Percentiles rank a stretch among this genome's conserved stretches.
These are phyloP conservation scores for Ilex aquifolium DNA, from an alignment of 257 asterid species.

Conservation along the genomic window DNA sequence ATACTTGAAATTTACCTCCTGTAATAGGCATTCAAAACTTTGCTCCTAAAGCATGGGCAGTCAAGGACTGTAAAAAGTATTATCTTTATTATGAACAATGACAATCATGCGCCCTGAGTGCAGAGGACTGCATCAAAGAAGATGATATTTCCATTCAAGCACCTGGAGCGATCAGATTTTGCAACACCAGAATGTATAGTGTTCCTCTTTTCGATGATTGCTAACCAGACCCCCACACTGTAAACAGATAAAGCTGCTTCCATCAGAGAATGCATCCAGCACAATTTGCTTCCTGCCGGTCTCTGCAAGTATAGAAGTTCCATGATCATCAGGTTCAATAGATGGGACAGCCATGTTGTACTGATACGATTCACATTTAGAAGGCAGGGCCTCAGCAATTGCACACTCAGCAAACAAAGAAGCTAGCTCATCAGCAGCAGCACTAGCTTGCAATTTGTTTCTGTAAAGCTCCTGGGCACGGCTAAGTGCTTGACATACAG, in stretches of 20 bases:
- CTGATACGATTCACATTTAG: conserved; percentile 25
- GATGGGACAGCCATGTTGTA: conserved; percentile 6
- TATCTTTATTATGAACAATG: no score
- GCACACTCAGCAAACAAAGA: conserved; percentile 89
- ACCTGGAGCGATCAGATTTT: conserved; percentile 30
- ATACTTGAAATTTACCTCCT: no score
- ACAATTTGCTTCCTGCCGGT: conserved; percentile 69
- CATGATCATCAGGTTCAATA: not conserved
- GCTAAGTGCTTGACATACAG: conserved; percentile 47
- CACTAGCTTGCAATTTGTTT: conserved; percentile 53
- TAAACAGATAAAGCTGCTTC: conserved; percentile 89
- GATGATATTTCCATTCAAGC: no score
- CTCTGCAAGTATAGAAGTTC: conserved; percentile 54
- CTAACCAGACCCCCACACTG: conserved; percentile 94
- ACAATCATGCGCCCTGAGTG: no score
- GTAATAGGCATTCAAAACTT: no score
- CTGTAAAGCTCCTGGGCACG: conserved; percentile 75
- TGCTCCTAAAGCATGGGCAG: no score
- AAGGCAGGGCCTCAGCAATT: conserved; percentile 77
- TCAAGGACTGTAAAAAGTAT: no score
- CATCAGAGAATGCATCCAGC: conserved; percentile 82
- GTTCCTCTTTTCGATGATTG: conserved; percentile 77
- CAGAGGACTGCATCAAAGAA: no score
- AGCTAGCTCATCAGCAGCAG: conserved; percentile 85
- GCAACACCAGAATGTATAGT: conserved; percentile 78